Base-by-base conservation (phyloP, 2,329 filamentous ascomycete genomes). In the Colletotrichum sp. region DNA sequence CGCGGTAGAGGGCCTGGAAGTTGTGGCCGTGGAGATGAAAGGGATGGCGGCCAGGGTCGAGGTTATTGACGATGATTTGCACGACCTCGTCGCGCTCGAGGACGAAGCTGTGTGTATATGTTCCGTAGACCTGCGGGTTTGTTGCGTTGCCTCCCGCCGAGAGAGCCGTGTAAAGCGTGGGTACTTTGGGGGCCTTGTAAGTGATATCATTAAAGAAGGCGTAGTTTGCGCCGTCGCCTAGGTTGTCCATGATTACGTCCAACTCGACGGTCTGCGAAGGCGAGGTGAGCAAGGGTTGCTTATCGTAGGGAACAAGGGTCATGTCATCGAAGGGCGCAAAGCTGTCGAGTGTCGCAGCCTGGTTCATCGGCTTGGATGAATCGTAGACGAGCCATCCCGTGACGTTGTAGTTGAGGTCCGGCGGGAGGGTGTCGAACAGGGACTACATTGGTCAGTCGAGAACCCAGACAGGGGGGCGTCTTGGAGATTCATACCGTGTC, bases 11-110 rank as follows among this genome's bases (percentile, higher is more conserved):
- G 6, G 93, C 87, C 83, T 95, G 94, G 85, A 96, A 95, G 78
- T 90, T 87, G 82, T 95, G 94, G 0, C 94, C 94, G 85, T 97
- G 96, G 2, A 98, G 82, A 80, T 95, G 94, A 87, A 96, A 96
- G 6, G 92, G 95, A 80, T 96, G 94, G 10, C 92, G 92, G 57
- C 95, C 87, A 76, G 89, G 82, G 79, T 96, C 95, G 60, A 92
- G 88, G 81, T 96, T 96, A 87, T 96, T 95, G n/a, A 96, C 86
- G 21, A 95, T 85, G 67, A 96, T 89, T 81, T 96, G 92, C 32
- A 96, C 90, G n/a, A 95, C 88, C 76, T 93, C 87, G 72, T 90
- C 90, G 77, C 93, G 90, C 32, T 92, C 87, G 15, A 98, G 89
- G 5, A 98, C 88, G 79, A 95, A 90, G 2, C 92, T 85, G 79